These are phyloP conservation scores for Circinella minor DNA, from an alignment of 371 early-diverging fungal species.

Conservation along the genomic window DNA sequence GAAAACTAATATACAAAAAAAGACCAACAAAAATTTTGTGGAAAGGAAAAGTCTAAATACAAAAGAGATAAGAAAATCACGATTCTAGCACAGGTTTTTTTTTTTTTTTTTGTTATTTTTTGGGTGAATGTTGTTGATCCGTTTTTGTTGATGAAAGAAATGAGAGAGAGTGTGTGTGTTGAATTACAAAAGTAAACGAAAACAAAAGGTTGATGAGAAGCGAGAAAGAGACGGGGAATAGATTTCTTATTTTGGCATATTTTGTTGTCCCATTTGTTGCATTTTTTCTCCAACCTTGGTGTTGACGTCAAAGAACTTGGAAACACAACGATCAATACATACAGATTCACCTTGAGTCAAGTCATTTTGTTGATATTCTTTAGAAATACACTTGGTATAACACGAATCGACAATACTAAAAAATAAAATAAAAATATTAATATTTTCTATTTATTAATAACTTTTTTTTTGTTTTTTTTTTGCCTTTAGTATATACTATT, in stretches of 20 bases:
- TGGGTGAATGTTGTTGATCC: background rate
- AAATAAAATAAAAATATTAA: no score
- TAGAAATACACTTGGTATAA: conserved; percentile 83
- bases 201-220: no score
- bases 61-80: no score
- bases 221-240: background rate
- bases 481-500: background rate
- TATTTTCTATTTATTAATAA: background rate
- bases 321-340: conserved; percentile 88
- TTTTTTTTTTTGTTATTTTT: background rate
- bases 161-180: background rate
- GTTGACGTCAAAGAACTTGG: conserved; percentile 84
- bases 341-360: conserved; percentile 92
- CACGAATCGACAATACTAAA: conserved; percentile 78
- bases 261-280: conserved; percentile 52
- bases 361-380: conserved; percentile 77
- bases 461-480: no score
- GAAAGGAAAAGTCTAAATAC: no score
- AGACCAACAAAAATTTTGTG: no score
- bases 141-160: background rate
- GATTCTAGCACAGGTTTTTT: no score
- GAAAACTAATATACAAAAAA: no score
- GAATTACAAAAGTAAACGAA: background rate
- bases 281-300: conserved; percentile 74
- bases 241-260: conserved; percentile 17